Conservation (phyloP, 208 protist species). For the Trichomonas vaginalis region DNA sequence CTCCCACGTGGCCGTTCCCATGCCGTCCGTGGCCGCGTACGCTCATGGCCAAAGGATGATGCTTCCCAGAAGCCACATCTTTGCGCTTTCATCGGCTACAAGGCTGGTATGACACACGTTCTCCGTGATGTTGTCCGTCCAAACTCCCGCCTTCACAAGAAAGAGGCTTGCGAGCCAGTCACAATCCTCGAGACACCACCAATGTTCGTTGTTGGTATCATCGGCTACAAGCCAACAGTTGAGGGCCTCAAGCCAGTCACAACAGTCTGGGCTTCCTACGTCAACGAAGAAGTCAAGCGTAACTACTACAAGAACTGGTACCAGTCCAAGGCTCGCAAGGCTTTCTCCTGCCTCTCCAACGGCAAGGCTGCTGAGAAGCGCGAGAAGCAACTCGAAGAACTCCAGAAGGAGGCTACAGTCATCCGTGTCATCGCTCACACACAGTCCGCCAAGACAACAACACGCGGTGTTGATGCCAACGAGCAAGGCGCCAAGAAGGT, state of each 20-base stretch:
- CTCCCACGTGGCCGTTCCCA: constrained; percentile 77
- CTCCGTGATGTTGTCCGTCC: too few species aligned
- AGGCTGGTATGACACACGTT: too few species aligned
- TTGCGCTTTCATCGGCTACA: not conserved
- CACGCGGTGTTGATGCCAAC: constrained; percentile 62
- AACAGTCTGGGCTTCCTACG: not conserved
- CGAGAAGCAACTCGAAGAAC: constrained; percentile 59
- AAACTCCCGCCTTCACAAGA: too few species aligned
- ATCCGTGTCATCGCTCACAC: constrained; percentile 94
- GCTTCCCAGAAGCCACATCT: not conserved
- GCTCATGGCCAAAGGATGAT: constrained; percentile 14
- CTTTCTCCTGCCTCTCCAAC: not conserved
- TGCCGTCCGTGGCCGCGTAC: constrained; percentile 59
- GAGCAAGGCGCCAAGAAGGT: constrained; percentile 97
- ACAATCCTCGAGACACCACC: too few species aligned
- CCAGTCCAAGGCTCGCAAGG: not conserved
- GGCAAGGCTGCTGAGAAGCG: constrained; percentile 56
- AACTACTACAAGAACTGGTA: not conserved
- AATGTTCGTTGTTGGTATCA: too few species aligned
- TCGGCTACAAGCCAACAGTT: not conserved
- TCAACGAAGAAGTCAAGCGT: not conserved
- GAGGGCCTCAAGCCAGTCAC: not conserved
- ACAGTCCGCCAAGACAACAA: constrained; percentile 65
- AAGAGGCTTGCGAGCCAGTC: too few species aligned
- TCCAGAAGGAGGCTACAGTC: constrained; percentile 79